Base-by-base conservation (phyloP, 441 rosid genomes). In the Iberis amara region DNA sequence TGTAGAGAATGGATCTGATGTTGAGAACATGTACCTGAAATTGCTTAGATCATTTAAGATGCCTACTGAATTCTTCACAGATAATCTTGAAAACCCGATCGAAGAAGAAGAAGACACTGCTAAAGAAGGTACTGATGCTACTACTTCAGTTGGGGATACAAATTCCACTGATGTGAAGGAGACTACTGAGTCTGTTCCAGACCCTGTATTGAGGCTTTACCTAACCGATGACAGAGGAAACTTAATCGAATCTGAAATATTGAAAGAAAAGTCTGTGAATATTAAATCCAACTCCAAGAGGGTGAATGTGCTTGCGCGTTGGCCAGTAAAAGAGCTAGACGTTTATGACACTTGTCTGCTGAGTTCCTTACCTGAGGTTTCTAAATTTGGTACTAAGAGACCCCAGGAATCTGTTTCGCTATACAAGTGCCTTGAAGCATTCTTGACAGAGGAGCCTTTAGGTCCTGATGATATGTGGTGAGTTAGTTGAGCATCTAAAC, bases 391-490 rank as follows among this genome's bases (percentile, higher is more conserved):
- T 23, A 53, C 75, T 12, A 81, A 76, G 77, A 78, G 64, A 66
- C 70, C 89, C 53, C 82, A 79, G 61, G 86, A 81, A 66, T 51
- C 86, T 9, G 79, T 76, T 59, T 77, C 86, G 36, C 70, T 84
- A 57, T 81, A 78, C 68, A 81, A 76, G 58, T 84, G 89, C 72
- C 86, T 84, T 55, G 84, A 81, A 74, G 86, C 94, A 51, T 84
- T 84, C 81, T 71, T 84, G 70, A 81, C 60, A 14, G 86, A 84
- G 65, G 94, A 84, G 78, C 94, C 94, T 9, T 84, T 84, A 65
- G 94, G 94, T 67, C 94, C 86, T 28, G 89, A 84, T 54, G 94
- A 84, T 73, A 84, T 81, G 94, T 81, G 89, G 94, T 84, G 50
- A 79, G 94, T 83, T 47, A 45, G 7, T 10, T 36, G 39, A 52